These are phyloP conservation scores for Trichoderma gracile DNA, from an alignment of 2,329 filamentous ascomycete species.

Conservation along the genomic window DNA sequence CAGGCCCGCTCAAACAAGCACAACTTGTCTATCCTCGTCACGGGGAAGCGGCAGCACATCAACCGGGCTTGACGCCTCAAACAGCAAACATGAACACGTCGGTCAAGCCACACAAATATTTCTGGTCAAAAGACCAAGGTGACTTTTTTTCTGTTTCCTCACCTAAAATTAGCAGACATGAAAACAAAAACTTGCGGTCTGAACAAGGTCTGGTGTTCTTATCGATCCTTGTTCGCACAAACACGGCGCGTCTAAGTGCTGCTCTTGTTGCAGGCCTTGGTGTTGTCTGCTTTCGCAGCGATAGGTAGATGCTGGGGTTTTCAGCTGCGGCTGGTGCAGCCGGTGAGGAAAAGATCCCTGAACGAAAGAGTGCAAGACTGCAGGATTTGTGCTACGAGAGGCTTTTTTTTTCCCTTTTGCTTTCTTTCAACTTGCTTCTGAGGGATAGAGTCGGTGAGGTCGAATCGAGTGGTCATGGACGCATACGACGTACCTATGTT, in stretches of 20 bases:
- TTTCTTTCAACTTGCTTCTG: no score
- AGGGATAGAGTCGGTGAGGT: conserved; percentile 10
- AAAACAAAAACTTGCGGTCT: neutral
- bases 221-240: neutral
- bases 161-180: conserved; percentile 4
- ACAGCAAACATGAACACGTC: neutral
- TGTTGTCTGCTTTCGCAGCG: no score
- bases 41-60: neutral
- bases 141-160: no score
- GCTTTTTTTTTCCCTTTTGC: neutral
- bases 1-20: neutral
- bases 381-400: neutral
- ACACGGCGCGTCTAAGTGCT: neutral
- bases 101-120: neutral
- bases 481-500: neutral
- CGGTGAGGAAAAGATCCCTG: neutral
- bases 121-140: no score
- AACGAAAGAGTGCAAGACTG: neutral
- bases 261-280: neutral
- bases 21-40: neutral
- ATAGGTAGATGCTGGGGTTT: neutral
- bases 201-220: neutral
- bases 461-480: neutral
- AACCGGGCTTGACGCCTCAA: neutral
- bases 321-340: conserved; percentile 20